phyloP scores from a whole-genome alignment of 768 basidiomycete genomes.

The Chalciporus pseudorubinellus region DNA sequence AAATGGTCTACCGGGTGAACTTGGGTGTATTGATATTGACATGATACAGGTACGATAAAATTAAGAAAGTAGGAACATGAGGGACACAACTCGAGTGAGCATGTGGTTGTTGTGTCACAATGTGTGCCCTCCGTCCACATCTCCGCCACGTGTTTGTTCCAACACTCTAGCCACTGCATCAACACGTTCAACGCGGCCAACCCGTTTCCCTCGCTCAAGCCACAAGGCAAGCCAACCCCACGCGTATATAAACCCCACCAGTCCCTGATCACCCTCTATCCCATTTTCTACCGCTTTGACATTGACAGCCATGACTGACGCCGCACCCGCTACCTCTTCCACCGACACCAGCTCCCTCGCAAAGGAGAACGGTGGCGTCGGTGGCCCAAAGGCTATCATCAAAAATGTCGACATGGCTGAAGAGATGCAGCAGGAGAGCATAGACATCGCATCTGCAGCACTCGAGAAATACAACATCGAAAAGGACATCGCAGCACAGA shows the following conservation, averaged over 20 bases:
- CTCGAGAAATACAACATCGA: slow-evolving; percentile 92
- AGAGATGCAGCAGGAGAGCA: slow-evolving; percentile 93
- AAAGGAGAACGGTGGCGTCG: slow-evolving; percentile 35
- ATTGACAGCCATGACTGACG: slow-evolving; percentile 48
- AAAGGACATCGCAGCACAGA: slow-evolving; percentile 96
- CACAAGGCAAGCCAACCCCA: slow-evolving; percentile 25
- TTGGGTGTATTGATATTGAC: no score
- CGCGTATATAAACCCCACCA: slow-evolving; percentile 27
- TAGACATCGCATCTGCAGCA: slow-evolving; percentile 82
- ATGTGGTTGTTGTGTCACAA: neutral
- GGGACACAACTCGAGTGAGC: neutral
- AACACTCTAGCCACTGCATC: slow-evolving; percentile 1
- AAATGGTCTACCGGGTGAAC: neutral
- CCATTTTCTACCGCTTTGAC: neutral
- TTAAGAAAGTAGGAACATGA: no score
- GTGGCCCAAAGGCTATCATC: slow-evolving; percentile 79
- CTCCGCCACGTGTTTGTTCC: slow-evolving; percentile 14
- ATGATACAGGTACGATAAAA: no score
- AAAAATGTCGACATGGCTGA: slow-evolving; percentile 97
- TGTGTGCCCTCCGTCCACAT: neutral
- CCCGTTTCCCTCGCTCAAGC: slow-evolving; percentile 17
- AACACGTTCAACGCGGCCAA: slow-evolving; percentile 13
- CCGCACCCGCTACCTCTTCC: slow-evolving; percentile 55
- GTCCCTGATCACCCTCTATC: slow-evolving; percentile 1
- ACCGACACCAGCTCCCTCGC: slow-evolving; percentile 50